Conservation (phyloP, 768 basidiomycete genomes). For the Russula sp. region DNA sequence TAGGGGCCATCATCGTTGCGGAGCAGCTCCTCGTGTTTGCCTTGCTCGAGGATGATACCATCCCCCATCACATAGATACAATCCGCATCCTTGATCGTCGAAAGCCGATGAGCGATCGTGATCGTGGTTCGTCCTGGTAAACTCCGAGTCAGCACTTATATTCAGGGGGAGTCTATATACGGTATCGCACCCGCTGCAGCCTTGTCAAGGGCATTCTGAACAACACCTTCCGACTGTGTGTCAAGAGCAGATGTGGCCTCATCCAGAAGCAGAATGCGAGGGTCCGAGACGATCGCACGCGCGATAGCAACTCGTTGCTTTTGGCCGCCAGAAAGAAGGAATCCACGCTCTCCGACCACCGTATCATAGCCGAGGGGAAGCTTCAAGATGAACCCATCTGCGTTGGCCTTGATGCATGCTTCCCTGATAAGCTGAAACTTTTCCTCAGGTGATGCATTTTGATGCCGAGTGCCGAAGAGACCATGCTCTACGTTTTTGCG, state of each 20-base stretch:
- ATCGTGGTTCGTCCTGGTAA: conserved; percentile 31
- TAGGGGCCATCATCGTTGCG: conserved; percentile 53
- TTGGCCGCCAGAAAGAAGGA: conserved; percentile 47
- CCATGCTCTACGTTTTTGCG: conserved; percentile 44
- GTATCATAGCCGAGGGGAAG: conserved; percentile 47
- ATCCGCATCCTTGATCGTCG: conserved; percentile 39
- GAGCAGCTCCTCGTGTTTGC: conserved; percentile 39
- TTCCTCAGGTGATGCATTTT: conserved; percentile 37
- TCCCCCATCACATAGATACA: conserved; percentile 40
- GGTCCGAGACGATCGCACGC: conserved; percentile 45
- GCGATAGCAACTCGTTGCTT: conserved; percentile 52
- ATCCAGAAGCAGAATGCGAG: conserved; percentile 43
- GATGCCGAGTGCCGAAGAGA: conserved; percentile 41
- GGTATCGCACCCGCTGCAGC: conserved; percentile 30
- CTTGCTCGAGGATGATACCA: conserved; percentile 40
- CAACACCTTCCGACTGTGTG: conserved; percentile 45
- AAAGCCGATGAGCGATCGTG: conserved; percentile 31
- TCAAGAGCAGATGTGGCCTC: conserved; percentile 49
- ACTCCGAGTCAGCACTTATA: not conserved
- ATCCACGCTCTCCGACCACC: conserved; percentile 45
- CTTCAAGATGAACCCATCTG: conserved; percentile 43
- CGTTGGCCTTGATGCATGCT: conserved; percentile 47
- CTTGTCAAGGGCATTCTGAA: conserved; percentile 50
- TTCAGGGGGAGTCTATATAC: not conserved
- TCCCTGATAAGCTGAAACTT: conserved; percentile 41